Evolutionary conservation across 495 filamentous ascomycete genomes (phyloP).

Genomic region (Lichenothelia convexa): DNA sequence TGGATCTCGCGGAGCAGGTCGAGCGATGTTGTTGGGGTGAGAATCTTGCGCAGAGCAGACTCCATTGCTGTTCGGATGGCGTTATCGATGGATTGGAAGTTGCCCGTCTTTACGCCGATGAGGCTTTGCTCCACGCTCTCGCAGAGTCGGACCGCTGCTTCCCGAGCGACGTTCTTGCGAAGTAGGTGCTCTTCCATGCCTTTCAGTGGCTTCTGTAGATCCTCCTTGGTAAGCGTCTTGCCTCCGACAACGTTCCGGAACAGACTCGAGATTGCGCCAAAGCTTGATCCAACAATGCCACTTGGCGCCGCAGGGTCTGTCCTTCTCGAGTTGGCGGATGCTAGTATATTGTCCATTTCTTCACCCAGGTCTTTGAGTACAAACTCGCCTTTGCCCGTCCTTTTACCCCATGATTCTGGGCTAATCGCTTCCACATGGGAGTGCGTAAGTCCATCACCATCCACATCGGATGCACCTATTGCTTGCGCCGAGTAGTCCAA

Average conservation of each 20-base stretch:
- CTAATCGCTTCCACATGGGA: constrained; percentile 63
- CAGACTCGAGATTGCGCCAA: constrained; percentile 65
- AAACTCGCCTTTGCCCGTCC: constrained; percentile 76
- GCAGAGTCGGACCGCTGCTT: constrained; percentile 81
- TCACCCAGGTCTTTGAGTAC: constrained; percentile 85
- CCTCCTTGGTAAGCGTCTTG: constrained; percentile 69
- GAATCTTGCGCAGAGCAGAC: constrained; percentile 75
- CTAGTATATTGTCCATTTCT: constrained; percentile 77
- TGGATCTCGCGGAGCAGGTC: constrained; percentile 89
- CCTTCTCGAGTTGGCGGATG: constrained; percentile 48
- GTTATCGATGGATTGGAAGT: constrained; percentile 71
- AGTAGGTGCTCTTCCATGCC: constrained; percentile 91
- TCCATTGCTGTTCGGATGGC: constrained; percentile 73
- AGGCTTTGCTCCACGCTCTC: constrained; percentile 80
- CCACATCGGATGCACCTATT: constrained; percentile 32
- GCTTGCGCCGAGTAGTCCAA: constrained; percentile 66
- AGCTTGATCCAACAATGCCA: constrained; percentile 56
- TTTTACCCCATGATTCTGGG: constrained; percentile 62
- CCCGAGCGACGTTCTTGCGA: constrained; percentile 89
- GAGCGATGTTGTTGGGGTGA: constrained; percentile 86
- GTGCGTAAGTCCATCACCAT: constrained; percentile 26
- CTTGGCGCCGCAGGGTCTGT: constrained; percentile 25
- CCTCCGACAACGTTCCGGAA: constrained; percentile 91
- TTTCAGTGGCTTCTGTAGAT: constrained; percentile 79
- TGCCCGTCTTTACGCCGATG: constrained; percentile 77